Evolutionary conservation across 768 basidiomycete genomes (phyloP).

Genomic region (Tylopilus cervinicoccineus): DNA sequence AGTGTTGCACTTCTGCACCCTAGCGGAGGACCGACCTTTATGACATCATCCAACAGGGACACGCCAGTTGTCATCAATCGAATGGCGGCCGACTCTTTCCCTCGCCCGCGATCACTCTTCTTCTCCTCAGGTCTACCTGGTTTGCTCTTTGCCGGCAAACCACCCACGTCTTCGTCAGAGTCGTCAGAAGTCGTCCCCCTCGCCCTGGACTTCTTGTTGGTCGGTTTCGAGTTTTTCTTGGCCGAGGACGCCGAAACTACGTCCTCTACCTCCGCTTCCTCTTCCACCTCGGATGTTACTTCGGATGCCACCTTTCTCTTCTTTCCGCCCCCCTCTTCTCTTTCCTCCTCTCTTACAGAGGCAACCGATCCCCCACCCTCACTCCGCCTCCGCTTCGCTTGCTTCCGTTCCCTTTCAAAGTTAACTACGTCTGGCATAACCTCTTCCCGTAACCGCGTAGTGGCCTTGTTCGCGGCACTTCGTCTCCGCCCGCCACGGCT

Average conservation of each 20-base stretch:
- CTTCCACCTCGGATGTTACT: slow-evolving; percentile 19
- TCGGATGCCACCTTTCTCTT: slow-evolving; percentile 16
- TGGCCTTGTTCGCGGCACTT: slow-evolving; percentile 52
- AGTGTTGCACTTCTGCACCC: background rate
- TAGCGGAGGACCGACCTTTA: slow-evolving; percentile 45
- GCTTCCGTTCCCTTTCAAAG: slow-evolving; percentile 65
- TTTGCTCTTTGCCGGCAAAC: slow-evolving; percentile 5
- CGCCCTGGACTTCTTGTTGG: slow-evolving; percentile 7
- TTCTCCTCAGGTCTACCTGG: slow-evolving; percentile 1
- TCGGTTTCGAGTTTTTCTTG: slow-evolving; percentile 12
- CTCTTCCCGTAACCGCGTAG: slow-evolving; percentile 39
- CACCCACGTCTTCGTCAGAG: slow-evolving; percentile 5
- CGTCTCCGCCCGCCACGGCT: slow-evolving; percentile 34
- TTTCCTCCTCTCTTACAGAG: slow-evolving; percentile 11
- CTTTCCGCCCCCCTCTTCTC: slow-evolving; percentile 18
- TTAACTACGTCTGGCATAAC: slow-evolving; percentile 77
- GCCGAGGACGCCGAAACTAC: slow-evolving; percentile 11
- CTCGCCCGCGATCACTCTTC: slow-evolving; percentile 8
- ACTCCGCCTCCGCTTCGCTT: slow-evolving; percentile 29
- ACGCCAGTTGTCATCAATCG: slow-evolving; percentile 70
- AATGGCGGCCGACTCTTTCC: slow-evolving; percentile 22
- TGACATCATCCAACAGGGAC: slow-evolving; percentile 48
- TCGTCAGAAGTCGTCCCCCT: background rate
- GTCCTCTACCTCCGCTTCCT: slow-evolving; percentile 22
- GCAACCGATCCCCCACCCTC: slow-evolving; percentile 29